These are phyloP conservation scores for Termitomyces sp. DNA, from an alignment of 768 basidiomycete genomes.

Conservation along the genomic window DNA sequence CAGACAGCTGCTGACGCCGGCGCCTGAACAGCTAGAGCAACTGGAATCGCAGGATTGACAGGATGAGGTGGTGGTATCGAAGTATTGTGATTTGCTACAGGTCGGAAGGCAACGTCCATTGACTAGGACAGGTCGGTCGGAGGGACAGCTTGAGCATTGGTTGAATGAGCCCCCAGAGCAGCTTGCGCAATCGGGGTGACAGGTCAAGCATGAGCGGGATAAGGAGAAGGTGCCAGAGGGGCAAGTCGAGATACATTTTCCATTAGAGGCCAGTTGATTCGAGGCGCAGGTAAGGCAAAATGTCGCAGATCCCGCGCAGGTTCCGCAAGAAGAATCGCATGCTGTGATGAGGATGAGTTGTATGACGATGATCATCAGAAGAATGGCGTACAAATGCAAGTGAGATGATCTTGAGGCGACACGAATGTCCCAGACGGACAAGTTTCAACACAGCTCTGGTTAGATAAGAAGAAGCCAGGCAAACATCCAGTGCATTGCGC, in stretches of 20 bases:
- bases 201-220: slow-evolving; percentile 62
- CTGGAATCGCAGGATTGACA: slow-evolving; percentile 70
- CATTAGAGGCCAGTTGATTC: slow-evolving; percentile 64
- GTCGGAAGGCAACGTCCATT: slow-evolving; percentile 77
- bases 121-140: slow-evolving; percentile 65
- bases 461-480: slow-evolving; percentile 70
- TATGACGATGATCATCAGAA: not conserved
- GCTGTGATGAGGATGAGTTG: slow-evolving; percentile 23
- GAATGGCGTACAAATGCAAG: slow-evolving; percentile 62
- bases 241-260: slow-evolving; percentile 72
- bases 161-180: slow-evolving; percentile 69
- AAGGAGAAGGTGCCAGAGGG: slow-evolving; percentile 69
- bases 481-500: slow-evolving; percentile 78
- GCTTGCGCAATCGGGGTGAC: slow-evolving; percentile 80
- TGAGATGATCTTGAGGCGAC: slow-evolving; percentile 67
- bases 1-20: slow-evolving; percentile 53
- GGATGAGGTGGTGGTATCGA: slow-evolving; percentile 57
- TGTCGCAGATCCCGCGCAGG: slow-evolving; percentile 64
- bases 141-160: slow-evolving; percentile 72
- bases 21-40: slow-evolving; percentile 62
- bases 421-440: slow-evolving; percentile 78
- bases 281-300: slow-evolving; percentile 75
- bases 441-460: slow-evolving; percentile 64
- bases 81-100: slow-evolving; percentile 67
- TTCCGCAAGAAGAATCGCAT: slow-evolving; percentile 57